Evolutionary conservation across 2,329 filamentous ascomycete genomes (phyloP).

Genomic region (Penicillium sp.): DNA sequence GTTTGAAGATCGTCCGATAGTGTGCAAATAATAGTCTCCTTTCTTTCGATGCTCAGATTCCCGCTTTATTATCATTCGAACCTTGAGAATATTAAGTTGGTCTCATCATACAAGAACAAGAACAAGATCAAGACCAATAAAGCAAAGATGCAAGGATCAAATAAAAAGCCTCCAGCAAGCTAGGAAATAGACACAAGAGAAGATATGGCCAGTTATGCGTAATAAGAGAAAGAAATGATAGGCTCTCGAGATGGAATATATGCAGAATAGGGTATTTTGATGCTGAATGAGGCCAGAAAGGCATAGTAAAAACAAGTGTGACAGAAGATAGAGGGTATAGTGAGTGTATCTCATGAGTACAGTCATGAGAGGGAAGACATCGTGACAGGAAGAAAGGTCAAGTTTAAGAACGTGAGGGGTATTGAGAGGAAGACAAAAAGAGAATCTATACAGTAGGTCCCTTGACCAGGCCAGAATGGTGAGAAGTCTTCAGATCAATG

Average conservation of each 20-base stretch:
- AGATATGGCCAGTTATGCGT: neutral
- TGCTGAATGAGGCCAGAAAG: neutral
- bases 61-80: no score
- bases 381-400: neutral
- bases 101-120: neutral
- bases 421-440: neutral
- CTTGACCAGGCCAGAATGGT: slow-evolving; percentile 17
- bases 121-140: neutral
- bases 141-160: neutral
- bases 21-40: no score
- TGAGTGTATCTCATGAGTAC: slow-evolving; percentile 4
- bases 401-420: neutral
- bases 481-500: slow-evolving; percentile 1
- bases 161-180: neutral
- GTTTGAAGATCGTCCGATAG: neutral
- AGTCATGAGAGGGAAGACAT: neutral
- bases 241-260: slow-evolving; percentile 2
- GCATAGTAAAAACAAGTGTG: neutral
- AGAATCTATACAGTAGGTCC: neutral
- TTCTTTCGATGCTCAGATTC: no score
- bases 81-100: no score
- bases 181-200: neutral
- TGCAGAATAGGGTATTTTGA: slow-evolving; percentile 3
- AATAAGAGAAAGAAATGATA: slow-evolving; percentile 1
- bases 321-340: neutral